Base-by-base conservation (phyloP, 345 rosid genomes). In the Gossypium mustelinum region DNA sequence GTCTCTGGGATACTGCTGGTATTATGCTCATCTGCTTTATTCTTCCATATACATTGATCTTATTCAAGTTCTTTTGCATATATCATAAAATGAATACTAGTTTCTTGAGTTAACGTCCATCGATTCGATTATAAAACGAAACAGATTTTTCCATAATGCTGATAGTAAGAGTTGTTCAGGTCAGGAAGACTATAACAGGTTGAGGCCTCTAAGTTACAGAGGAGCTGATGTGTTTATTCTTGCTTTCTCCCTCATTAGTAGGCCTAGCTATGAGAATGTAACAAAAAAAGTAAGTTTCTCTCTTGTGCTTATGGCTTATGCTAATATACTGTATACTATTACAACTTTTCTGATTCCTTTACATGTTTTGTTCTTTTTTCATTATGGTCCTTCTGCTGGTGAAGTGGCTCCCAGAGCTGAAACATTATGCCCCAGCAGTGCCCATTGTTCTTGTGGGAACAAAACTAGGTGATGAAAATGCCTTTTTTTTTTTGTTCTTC, bases 1-100 rank as follows among this genome's bases (percentile, higher is more conserved):
- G 97, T 57, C 84, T 93, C 47, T 93, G 98, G 97, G 97, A 93
- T 76, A 93, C 98, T 76, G 98, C 98, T 41, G 98, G 98, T 93
- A 82, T 93, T 80, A 34, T 76, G 79, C 48, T 60, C 66, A 29
- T 59, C 41, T 27, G 0, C 34, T 66, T n/a, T 66, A 52, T 67
- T 45, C 18, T 67, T 47, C 22, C 54, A 13, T 47, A 7, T 22
- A 3, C 71, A 67, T 47, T 47, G 55, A 34, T 63, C 24, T 41
- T 17, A 2, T 64, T 64, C 68, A n/a, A 39, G 66, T 2, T 64
- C 50, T 41, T 41, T 41, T n/a, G 16, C 39, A 2, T 29, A 7
- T 12, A 63, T 16, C 68, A 34, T 34, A 34, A 34, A 34, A 34
- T 4, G 41, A 34, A 34, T 34, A 4, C 41, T 34, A 4, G 41